These are phyloP conservation scores for Lactarius psammicola DNA, from an alignment of 768 basidiomycete species.

Conservation along the genomic window DNA sequence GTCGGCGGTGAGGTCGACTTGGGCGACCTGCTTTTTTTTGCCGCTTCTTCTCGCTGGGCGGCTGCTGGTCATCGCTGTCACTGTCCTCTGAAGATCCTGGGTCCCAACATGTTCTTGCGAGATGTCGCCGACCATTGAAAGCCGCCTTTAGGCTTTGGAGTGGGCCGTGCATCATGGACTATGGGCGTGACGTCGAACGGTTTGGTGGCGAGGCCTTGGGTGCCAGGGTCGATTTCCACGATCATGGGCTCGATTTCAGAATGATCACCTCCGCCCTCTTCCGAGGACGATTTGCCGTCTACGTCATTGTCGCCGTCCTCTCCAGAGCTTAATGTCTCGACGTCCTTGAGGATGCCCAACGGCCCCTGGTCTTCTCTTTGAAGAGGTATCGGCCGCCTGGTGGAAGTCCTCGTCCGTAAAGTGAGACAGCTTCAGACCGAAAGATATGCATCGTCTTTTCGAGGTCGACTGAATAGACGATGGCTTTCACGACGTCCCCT, in stretches of 20 bases:
- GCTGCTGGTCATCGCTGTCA: conserved; percentile 47
- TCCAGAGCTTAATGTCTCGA: conserved; percentile 34
- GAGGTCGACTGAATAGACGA: conserved; percentile 68
- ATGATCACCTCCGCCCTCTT: conserved; percentile 24
- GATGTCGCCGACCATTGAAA: too few species aligned
- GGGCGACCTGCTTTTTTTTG: conserved; percentile 64
- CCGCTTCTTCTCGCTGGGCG: conserved; percentile 59
- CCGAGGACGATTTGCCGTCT: conserved; percentile 13
- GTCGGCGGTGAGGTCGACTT: conserved; percentile 80
- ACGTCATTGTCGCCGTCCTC: conserved; percentile 24
- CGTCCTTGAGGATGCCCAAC: conserved; percentile 37
- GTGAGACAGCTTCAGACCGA: too few species aligned
- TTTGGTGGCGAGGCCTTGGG: conserved; percentile 17
- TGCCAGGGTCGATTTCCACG: conserved; percentile 41
- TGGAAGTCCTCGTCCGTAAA: too few species aligned
- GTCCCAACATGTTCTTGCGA: conserved; percentile 43
- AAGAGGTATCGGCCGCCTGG: too few species aligned
- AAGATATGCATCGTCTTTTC: conserved; percentile 80
- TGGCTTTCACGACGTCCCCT: conserved; percentile 82
- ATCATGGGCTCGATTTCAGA: conserved; percentile 39
- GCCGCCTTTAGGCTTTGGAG: too few species aligned
- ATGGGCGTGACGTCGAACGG: too few species aligned
- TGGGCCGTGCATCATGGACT: too few species aligned
- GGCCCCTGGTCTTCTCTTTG: conserved; percentile 34
- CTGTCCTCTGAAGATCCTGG: conserved; percentile 50